Base-by-base conservation (phyloP, 495 filamentous ascomycete genomes). In the Tuber magnatum region DNA sequence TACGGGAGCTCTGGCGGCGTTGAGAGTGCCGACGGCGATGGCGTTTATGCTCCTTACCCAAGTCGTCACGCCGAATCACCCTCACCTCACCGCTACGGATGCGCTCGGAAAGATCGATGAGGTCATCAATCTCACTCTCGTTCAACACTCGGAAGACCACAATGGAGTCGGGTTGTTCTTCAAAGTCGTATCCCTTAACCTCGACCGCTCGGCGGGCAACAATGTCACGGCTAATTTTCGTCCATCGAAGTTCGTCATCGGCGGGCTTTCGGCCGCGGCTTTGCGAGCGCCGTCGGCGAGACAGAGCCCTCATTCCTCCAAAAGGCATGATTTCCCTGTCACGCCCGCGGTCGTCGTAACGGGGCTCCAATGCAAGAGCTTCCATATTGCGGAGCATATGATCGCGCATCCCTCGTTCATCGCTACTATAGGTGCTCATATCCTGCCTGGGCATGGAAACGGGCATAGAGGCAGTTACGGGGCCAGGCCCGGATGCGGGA, bases 211-310 rank as follows among this genome's bases (percentile, higher is more conserved):
- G 78, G 38, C 76, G 79, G 24, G 81, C 79, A 39, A 82, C 78
- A 68, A 82, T 82, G 56, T 82, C 81, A 28, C 81, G 81, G 46
- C 81, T 81, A 41, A 82, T 82, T 43, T 80, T 80, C 9, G 81
- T 82, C 81, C 81, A 82, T 28, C 78, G 73, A 24, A 76, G 81
- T 48, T 82, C 81, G 9, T 69, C 72, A 41, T 77, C 78, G 1
- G 41, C 41, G 43, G 71, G 41, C 42, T 75, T 74, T 24, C 76
- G 73, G 46, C 44, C 65, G 12, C 77, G 73, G 56, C 73, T 76
- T n/a, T 68, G n/a, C 42, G 76, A 75, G 68, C 80, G 76, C 48
- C 77, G 71, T 39, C 74, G 74, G 42, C 71, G 72, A 38, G 78
- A 75, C 68, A 46, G 41, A 48, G 74, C 41, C 28, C 77, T 77